phyloP scores from a whole-genome alignment of 495 filamentous ascomycete genomes.

The Chaetomium fimeti region DNA sequence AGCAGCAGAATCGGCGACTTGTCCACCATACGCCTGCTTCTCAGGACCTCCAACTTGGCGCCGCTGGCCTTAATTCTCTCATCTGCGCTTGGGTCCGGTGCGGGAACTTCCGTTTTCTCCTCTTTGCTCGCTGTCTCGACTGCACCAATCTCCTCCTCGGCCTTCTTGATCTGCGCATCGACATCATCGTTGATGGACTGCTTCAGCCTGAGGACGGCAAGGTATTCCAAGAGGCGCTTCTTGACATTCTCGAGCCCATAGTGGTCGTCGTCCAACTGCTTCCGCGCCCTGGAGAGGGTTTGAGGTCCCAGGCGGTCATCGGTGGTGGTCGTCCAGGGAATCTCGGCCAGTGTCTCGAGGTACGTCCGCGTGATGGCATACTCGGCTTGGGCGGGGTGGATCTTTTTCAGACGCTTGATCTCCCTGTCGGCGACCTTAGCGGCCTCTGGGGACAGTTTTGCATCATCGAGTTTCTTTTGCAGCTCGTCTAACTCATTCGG shows the following conservation, averaged over 20 bases:
- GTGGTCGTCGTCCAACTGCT: constrained; percentile 94
- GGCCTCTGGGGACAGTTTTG: constrained; percentile 65
- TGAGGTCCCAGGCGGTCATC: constrained; percentile 83
- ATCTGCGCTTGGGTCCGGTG: constrained; percentile 38
- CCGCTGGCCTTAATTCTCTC: constrained; percentile 49
- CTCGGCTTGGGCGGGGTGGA: constrained; percentile 92
- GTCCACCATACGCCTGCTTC: constrained; percentile 77
- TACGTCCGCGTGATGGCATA: constrained; percentile 94
- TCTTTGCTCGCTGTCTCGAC: constrained; percentile 40
- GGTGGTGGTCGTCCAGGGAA: constrained; percentile 86
- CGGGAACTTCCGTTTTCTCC: constrained; percentile 17
- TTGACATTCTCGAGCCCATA: constrained; percentile 97
- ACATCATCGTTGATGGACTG: constrained; percentile 79
- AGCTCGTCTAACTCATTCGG: constrained; percentile 88
- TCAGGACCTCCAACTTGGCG: constrained; percentile 64
- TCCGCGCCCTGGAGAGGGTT: constrained; percentile 73
- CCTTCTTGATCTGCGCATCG: constrained; percentile 68
- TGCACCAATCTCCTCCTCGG: constrained; percentile 57
- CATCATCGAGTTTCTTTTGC: constrained; percentile 78
- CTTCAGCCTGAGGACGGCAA: constrained; percentile 93
- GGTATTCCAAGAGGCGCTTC: constrained; percentile 91
- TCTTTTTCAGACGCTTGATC: constrained; percentile 84
- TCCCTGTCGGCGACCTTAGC: constrained; percentile 86
- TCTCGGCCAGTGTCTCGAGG: constrained; percentile 88
- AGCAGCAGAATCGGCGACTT: constrained; percentile 95